Percentiles rank a stretch among this genome's conserved stretches.
These are phyloP conservation scores for Candida ortonii DNA, from an alignment of 805 yeast genomes.

Conservation along the genomic window DNA sequence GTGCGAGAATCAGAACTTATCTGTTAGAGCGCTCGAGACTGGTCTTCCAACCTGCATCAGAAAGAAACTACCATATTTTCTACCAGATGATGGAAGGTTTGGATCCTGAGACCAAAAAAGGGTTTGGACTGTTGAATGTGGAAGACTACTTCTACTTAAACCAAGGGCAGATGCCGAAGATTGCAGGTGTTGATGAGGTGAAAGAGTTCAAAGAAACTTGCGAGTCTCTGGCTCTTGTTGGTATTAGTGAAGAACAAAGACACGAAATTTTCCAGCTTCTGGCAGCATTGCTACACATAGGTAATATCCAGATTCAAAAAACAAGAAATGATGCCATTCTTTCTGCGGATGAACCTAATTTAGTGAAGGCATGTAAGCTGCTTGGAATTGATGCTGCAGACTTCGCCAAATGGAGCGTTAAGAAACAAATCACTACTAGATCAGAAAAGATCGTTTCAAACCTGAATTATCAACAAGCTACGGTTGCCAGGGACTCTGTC, in stretches of 20 bases:
- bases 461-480: slow-evolving; percentile 76
- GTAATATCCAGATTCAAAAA: slow-evolving; percentile 84
- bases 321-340: slow-evolving; percentile 81
- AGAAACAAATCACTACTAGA: slow-evolving; percentile 89
- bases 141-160: slow-evolving; percentile 77
- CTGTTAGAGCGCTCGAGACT: slow-evolving; percentile 89
- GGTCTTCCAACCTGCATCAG: slow-evolving; percentile 87
- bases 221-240: slow-evolving; percentile 76
- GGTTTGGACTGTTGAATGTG: slow-evolving; percentile 60
- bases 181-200: slow-evolving; percentile 78
- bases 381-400: slow-evolving; percentile 71
- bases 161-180: slow-evolving; percentile 76
- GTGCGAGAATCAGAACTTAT: slow-evolving; percentile 92
- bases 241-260: slow-evolving; percentile 60
- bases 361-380: slow-evolving; percentile 77
- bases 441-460: slow-evolving; percentile 87
- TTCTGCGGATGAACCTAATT: slow-evolving; percentile 81
- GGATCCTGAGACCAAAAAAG: slow-evolving; percentile 48
- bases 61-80: slow-evolving; percentile 92
- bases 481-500: slow-evolving; percentile 94
- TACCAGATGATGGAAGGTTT: slow-evolving; percentile 85
- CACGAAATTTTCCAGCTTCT: slow-evolving; percentile 69
- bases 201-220: slow-evolving; percentile 73
- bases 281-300: slow-evolving; percentile 88
- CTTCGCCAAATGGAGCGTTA: slow-evolving; percentile 88